Percentiles rank a stretch among this genome's conserved stretches.
Evolutionary conservation across 345 rosid genomes (phyloP).

Genomic region (Passiflora organensis): DNA sequence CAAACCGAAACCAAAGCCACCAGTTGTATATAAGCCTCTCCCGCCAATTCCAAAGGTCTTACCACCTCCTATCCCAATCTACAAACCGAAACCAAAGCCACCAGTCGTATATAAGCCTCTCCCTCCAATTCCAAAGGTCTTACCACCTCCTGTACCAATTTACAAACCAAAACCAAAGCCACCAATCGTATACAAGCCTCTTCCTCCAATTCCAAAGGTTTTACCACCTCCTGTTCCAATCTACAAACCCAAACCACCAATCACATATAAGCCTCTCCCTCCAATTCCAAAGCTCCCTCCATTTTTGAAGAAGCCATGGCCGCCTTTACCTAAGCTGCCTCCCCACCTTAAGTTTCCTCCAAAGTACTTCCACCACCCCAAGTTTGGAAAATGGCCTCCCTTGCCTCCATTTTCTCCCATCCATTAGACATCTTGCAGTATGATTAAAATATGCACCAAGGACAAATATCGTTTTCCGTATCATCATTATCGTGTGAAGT

Average conservation of each 20-base stretch:
- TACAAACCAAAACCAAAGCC: constrained; percentile 10
- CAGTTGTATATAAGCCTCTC: too few species aligned
- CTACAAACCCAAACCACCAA: constrained; percentile 9
- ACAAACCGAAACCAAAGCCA: constrained; percentile 10
- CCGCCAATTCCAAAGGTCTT: constrained; percentile 1
- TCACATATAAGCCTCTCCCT: constrained; percentile 14
- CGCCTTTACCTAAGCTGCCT: constrained; percentile 13
- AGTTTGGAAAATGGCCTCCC: constrained; percentile 22
- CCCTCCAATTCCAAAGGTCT: constrained; percentile 1
- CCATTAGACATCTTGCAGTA: constrained; percentile 6
- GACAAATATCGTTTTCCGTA: too few species aligned
- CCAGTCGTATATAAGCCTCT: too few species aligned
- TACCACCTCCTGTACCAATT: constrained; percentile 11
- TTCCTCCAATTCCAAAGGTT: constrained; percentile 1
- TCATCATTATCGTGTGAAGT: too few species aligned
- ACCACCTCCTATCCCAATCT: constrained; percentile 9
- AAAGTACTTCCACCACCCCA: constrained; percentile 18
- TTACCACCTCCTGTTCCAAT: constrained; percentile 11
- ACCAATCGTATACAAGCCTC: background rate
- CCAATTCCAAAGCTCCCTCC: constrained; percentile 17
- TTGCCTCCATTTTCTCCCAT: constrained; percentile 17
- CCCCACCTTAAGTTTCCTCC: constrained; percentile 11
- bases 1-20: constrained; percentile 7
- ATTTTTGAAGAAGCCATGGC: constrained; percentile 19
- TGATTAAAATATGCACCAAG: background rate